Conservation (phyloP, 176 grass and related monocot species). For the Paspalum notatum region DNA sequence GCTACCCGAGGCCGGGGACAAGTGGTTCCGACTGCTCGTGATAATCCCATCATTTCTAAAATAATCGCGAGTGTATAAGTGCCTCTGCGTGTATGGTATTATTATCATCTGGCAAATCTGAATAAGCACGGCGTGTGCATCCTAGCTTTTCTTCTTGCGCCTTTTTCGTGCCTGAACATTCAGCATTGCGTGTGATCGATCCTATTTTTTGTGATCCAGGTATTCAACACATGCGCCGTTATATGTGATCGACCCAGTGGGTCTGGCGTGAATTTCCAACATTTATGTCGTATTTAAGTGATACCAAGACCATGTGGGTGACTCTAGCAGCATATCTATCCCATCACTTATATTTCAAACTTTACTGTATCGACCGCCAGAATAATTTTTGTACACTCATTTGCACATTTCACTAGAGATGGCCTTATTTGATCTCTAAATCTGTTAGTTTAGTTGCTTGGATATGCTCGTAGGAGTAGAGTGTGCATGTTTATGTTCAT, state of each 20-base stretch:
- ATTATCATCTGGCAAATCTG: conserved; percentile 3
- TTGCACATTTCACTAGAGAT: too few species aligned
- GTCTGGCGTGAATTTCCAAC: too few species aligned
- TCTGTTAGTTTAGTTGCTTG: too few species aligned
- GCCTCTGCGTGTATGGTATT: background rate
- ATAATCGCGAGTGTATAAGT: conserved; percentile 14
- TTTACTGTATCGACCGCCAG: too few species aligned
- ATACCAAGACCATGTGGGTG: too few species aligned
- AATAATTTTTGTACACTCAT: too few species aligned
- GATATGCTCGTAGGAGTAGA: too few species aligned
- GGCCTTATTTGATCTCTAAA: too few species aligned
- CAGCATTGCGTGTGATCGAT: conserved; percentile 46
- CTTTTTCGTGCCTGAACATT: conserved; percentile 46
- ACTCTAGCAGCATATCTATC: too few species aligned
- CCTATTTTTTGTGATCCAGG: conserved; percentile 35
- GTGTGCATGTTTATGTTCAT: too few species aligned
- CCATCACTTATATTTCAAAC: too few species aligned
- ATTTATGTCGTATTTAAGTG: too few species aligned
- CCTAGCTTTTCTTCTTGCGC: background rate
- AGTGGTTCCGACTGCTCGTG: conserved; percentile 28
- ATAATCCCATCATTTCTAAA: conserved; percentile 10
- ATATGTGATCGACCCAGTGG: background rate
- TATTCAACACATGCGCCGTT: conserved; percentile 5
- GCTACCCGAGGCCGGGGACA: conserved; percentile 4
- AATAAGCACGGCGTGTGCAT: conserved; percentile 28